Conservation (phyloP, 2,329 filamentous ascomycete genomes). For the Rosellinia necatrix region DNA sequence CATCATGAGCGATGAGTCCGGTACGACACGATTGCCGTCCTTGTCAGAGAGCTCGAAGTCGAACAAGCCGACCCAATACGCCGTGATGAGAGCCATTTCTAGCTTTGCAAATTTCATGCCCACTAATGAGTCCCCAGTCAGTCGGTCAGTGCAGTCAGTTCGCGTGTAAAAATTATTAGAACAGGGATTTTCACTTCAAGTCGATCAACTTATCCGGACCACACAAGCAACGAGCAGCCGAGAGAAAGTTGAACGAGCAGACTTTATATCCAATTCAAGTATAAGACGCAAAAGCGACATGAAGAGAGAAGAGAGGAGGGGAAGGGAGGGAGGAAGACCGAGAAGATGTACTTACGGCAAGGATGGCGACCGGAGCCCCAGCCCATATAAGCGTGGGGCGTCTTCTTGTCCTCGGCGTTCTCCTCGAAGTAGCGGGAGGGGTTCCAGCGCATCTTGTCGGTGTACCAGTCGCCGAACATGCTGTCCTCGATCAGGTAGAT, state of each 20-base stretch:
- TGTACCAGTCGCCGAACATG: constrained; percentile 50
- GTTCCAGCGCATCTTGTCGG: constrained; percentile 49
- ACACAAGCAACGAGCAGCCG: too few species aligned
- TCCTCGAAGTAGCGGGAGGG: constrained; percentile 50
- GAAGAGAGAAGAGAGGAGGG: neutral
- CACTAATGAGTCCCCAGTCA: constrained; percentile 33
- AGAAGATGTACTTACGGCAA: constrained; percentile 44
- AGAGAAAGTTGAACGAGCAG: too few species aligned
- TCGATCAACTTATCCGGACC: neutral
- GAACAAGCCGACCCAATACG: constrained; percentile 52
- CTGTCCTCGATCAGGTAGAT: constrained; percentile 53
- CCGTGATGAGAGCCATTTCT: constrained; percentile 53
- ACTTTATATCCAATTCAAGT: too few species aligned
- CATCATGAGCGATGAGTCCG: constrained; percentile 34
- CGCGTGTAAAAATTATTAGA: neutral
- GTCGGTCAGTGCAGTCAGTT: neutral
- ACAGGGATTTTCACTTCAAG: neutral
- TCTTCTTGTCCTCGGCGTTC: constrained; percentile 47
- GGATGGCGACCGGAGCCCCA: constrained; percentile 42
- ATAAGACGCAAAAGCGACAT: neutral
- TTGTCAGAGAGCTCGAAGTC: constrained; percentile 48
- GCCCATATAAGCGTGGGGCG: constrained; percentile 32
- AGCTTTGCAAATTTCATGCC: constrained; percentile 51
- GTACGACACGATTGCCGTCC: constrained; percentile 39
- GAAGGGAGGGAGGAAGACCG: constrained; percentile 1